Percentiles rank a stretch among this genome's conserved stretches.
Conservation (phyloP, 2,329 filamentous ascomycete genomes). For the Trichophyton equinum region DNA sequence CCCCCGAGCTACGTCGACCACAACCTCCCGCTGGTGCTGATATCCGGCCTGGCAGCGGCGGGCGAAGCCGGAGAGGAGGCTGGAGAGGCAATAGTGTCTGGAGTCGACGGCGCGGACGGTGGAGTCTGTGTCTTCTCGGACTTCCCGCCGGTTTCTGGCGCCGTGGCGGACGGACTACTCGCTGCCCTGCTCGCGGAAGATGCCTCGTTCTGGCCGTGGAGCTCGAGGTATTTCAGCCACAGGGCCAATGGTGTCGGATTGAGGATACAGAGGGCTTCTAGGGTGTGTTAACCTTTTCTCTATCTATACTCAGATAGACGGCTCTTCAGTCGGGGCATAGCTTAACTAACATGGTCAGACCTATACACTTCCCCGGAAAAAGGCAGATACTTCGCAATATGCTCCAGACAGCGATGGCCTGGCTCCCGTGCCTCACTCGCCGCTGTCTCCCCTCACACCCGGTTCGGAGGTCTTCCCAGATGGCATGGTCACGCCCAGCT, state of each 20-base stretch:
- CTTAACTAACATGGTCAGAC: constrained; percentile 17
- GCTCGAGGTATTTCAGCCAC: constrained; percentile 41
- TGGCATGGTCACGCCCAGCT: constrained; percentile 67
- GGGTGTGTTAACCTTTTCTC: constrained; percentile 49
- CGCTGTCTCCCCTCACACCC: constrained; percentile 79
- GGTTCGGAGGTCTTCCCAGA: constrained; percentile 76
- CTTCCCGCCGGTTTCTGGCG: constrained; percentile 52
- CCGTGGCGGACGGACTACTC: constrained; percentile 53
- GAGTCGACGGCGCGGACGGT: constrained; percentile 21
- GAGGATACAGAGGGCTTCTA: constrained; percentile 60
- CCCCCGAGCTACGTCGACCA: constrained; percentile 63
- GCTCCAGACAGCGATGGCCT: constrained; percentile 25
- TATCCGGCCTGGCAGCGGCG: constrained; percentile 55
- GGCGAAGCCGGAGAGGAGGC: constrained; percentile 7
- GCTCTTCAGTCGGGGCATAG: too few species aligned
- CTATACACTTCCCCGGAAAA: constrained; percentile 49
- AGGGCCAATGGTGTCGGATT: constrained; percentile 45
- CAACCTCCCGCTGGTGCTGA: constrained; percentile 71
- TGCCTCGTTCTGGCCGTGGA: constrained; percentile 55
- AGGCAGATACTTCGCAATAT: constrained; percentile 40
- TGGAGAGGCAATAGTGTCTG: constrained; percentile 20
- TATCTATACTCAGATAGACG: neutral
- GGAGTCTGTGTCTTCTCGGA: constrained; percentile 57
- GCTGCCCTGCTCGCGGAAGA: constrained; percentile 55
- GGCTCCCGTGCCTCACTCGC: constrained; percentile 63